Percentiles rank a stretch among this genome's conserved stretches.
phyloP scores from a whole-genome alignment of 768 basidiomycete species.

The Fistulinella prunicolor region DNA sequence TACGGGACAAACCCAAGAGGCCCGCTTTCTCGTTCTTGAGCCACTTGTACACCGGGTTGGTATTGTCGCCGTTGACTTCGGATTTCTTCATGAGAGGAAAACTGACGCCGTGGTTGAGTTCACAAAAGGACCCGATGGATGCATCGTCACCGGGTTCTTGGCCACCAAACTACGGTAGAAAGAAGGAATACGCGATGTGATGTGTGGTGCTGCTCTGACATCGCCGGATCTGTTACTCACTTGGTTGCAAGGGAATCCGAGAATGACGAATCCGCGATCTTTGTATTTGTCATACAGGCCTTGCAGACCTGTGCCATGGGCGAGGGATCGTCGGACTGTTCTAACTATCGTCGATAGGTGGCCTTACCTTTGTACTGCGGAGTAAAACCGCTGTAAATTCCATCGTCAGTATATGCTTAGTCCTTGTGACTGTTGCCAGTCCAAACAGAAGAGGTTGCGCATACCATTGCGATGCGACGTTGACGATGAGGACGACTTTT shows the following conservation, averaged over 20 bases:
- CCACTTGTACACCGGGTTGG: conserved; percentile 70
- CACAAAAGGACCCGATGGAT: conserved; percentile 72
- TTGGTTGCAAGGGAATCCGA: conserved; percentile 93
- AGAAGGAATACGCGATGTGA: too few species aligned
- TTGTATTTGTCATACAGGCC: conserved; percentile 78
- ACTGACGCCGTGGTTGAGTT: conserved; percentile 80
- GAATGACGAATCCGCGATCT: conserved; percentile 67
- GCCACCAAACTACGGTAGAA: conserved; percentile 70
- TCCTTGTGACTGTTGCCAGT: neutral
- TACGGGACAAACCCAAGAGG: conserved; percentile 49
- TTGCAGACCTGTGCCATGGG: conserved; percentile 65
- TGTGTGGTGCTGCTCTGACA: too few species aligned
- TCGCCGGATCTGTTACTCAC: conserved; percentile 32
- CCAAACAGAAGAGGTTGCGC: neutral
- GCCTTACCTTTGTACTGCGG: conserved; percentile 69
- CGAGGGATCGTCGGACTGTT: neutral
- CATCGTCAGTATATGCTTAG: neutral
- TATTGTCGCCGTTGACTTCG: conserved; percentile 85
- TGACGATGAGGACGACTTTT: conserved; percentile 76
- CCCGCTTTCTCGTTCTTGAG: conserved; percentile 80
- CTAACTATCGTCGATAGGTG: neutral
- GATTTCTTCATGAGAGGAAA: conserved; percentile 93
- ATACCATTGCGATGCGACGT: conserved; percentile 70
- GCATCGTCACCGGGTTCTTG: conserved; percentile 85
- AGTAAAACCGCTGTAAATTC: conserved; percentile 69